Base-by-base conservation (phyloP, 2,329 filamentous ascomycete genomes). In the Hypoxylon sp. region DNA sequence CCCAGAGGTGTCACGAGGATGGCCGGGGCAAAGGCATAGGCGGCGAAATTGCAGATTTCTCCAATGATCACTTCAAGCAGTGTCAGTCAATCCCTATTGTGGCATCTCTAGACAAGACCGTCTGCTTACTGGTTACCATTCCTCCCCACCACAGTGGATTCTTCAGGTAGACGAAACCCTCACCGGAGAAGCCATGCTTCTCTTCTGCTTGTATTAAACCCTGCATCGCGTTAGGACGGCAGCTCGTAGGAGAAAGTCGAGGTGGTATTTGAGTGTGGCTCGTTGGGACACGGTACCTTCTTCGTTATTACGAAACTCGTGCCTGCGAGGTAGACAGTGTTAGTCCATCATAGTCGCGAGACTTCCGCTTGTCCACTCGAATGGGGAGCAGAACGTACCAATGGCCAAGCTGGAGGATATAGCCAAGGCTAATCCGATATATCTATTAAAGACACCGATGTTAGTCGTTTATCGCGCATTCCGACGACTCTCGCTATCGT, bases 261-360 rank as follows among this genome's bases (percentile, higher is more conserved):
- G 42, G 37, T 24, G 45, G 13, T 27, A 55, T 40, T 47, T 21
- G 33, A 35, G 51, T 24, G 56, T 47, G 37, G 27, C 50, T 31
- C n/a, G 31, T 37, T 43, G 35, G 48, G 49, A 15, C 47, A 58
- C 73, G 78, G 75, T 79, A 95, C 91, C 85, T 97, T 98, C 80
- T 99, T 99, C 43, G 96, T 99, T 71, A 99, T 97, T 67, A 99
- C 94, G 76, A 99, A 99, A 83, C 93, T 97, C 48, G 91, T 92
- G 72, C 92, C 92, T 95, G 68, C 38, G 40, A 57, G 37, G 56
- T 33, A 35, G 40, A 35, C 51, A 43, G 49, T 2, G 47, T 65
- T 48, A 67, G 42, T 11, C 26, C 24, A 24, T 50, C 50, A 33
- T 42, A 23, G n/a, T 23, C 18, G 31, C 38, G 50, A 40, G 20